These are phyloP conservation scores for Tripterygium wilfordii DNA, from an alignment of 177 flowering plant genomes.

Conservation along the genomic window DNA sequence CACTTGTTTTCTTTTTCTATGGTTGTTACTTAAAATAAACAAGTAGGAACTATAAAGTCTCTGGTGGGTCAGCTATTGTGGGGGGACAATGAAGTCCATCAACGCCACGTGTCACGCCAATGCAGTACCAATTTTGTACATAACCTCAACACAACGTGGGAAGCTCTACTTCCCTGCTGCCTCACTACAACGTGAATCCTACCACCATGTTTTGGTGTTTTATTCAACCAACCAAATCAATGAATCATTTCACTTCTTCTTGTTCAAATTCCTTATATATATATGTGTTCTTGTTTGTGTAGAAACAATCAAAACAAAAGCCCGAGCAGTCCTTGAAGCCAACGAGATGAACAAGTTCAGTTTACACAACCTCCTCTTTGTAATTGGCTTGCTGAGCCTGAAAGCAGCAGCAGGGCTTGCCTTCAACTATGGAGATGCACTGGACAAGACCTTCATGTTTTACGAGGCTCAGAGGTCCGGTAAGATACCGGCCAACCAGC, in stretches of 20 bases:
- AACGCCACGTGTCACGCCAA: no score
- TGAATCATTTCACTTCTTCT: neutral
- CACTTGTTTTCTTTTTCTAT: no score
- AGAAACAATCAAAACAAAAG: no score
- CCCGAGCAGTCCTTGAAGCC: no score
- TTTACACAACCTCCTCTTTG: neutral
- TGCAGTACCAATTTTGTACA: no score
- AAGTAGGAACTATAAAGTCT: no score
- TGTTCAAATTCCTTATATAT: neutral
- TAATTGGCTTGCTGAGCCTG: neutral
- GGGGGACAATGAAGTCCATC: no score
- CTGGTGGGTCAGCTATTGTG: no score
- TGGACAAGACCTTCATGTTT: conserved; percentile 61
- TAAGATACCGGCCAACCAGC: conserved; percentile 44
- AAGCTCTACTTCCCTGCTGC: conserved; percentile 14
- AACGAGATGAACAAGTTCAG: no score
- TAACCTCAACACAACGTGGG: conserved; percentile 37
- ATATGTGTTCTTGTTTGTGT: neutral
- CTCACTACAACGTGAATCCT: conserved; percentile 1
- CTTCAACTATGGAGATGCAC: conserved; percentile 66
- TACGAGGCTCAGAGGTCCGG: conserved; percentile 94
- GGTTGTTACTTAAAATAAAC: no score
- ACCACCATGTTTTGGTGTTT: neutral
- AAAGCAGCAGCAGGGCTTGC: conserved; percentile 7
- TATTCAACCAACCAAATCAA: neutral